phyloP scores from a whole-genome alignment of 495 filamentous ascomycete species.

The Amorphotheca resinae region DNA sequence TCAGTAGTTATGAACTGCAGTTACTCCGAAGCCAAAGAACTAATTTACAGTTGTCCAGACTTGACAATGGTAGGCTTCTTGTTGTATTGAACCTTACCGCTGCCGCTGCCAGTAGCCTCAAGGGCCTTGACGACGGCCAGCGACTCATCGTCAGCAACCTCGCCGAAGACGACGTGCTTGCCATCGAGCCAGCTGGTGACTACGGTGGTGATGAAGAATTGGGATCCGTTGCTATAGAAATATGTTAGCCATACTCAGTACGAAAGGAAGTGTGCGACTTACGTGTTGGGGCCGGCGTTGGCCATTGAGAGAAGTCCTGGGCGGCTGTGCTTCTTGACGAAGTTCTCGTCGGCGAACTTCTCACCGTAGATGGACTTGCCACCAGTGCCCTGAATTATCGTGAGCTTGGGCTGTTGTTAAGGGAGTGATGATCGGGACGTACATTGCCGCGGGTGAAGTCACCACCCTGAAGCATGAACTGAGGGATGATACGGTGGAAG shows the following conservation, averaged over 20 bases:
- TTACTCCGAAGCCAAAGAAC: background rate
- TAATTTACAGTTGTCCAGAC: conserved; percentile 40
- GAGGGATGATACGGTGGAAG: conserved; percentile 88
- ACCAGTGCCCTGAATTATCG: conserved; percentile 52
- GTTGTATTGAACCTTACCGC: conserved; percentile 47
- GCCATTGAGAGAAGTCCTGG: conserved; percentile 69
- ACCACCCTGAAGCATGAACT: conserved; percentile 99
- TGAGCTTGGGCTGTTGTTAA: conserved; percentile 7
- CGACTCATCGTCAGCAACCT: conserved; percentile 55
- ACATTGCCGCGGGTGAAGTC: conserved; percentile 97
- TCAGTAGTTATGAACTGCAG: conserved; percentile 9
- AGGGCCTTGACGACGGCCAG: conserved; percentile 55
- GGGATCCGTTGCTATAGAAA: conserved; percentile 53
- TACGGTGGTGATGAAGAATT: conserved; percentile 70
- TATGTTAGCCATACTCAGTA: conserved; percentile 12
- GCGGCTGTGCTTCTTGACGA: conserved; percentile 47
- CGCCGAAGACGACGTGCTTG: conserved; percentile 73
- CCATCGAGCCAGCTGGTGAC: conserved; percentile 62
- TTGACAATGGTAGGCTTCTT: conserved; percentile 57
- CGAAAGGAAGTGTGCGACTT: conserved; percentile 22
- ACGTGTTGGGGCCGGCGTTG: conserved; percentile 72
- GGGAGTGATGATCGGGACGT: conserved; percentile 23
- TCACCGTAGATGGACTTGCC: conserved; percentile 83
- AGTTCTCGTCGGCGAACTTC: conserved; percentile 78
- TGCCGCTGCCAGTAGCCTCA: conserved; percentile 54